phyloP scores from a whole-genome alignment of 129 eudicot genomes.

The Flaveria linearis region DNA sequence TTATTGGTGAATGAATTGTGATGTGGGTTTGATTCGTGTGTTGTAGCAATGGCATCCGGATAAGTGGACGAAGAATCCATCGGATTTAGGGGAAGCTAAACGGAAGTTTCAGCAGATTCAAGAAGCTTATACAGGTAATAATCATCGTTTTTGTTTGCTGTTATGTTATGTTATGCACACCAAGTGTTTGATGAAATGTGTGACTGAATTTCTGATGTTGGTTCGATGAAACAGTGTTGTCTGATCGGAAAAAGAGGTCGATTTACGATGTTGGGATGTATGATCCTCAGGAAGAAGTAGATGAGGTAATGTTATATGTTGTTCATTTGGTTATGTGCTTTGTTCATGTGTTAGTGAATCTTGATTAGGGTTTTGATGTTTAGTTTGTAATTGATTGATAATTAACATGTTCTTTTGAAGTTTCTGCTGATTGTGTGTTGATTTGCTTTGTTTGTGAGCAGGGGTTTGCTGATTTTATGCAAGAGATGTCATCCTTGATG shows the following conservation, averaged over 20 bases:
- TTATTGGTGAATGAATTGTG: neutral
- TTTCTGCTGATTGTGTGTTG: neutral
- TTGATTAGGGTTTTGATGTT: conserved; percentile 3
- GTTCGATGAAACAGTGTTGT: conserved; percentile 56
- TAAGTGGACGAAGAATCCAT: conserved; percentile 61
- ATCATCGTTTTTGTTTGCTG: neutral
- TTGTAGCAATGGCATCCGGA: conserved; percentile 98
- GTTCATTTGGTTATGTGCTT: neutral
- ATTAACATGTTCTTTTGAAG: neutral
- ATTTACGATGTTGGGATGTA: conserved; percentile 77
- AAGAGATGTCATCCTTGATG: conserved; percentile 79
- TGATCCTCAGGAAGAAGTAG: conserved; percentile 67
- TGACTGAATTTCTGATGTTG: neutral
- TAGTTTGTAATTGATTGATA: neutral
- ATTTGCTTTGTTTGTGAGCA: conserved; percentile 10
- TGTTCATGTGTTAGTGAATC: neutral
- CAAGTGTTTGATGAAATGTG: neutral
- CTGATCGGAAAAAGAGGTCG: conserved; percentile 64
- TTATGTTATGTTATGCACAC: neutral
- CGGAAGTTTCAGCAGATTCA: conserved; percentile 82
- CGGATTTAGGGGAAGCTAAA: conserved; percentile 62
- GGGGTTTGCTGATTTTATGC: conserved; percentile 84
- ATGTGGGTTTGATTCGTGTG: neutral
- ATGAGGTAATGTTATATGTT: conserved; percentile 55
- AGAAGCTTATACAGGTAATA: conserved; percentile 88